Evolutionary conservation across 176 grass and related monocot species (phyloP).

Genomic region (Zoysia pacifica): DNA sequence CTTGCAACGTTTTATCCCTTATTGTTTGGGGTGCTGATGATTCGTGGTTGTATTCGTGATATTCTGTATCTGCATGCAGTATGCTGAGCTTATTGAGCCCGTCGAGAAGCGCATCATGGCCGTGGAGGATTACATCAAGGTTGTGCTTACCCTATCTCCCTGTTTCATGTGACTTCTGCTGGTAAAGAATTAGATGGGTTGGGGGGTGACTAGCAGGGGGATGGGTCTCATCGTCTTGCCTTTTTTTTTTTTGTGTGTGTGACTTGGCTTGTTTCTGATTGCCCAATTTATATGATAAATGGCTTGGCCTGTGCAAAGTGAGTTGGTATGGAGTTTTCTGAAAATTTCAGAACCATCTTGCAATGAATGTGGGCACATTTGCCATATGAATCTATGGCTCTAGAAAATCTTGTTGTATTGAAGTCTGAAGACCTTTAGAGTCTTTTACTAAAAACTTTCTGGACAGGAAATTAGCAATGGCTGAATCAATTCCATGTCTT

Average conservation of each 20-base stretch:
- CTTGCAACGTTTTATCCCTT: neutral
- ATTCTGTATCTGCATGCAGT: slow-evolving; percentile 15
- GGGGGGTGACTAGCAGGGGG: neutral
- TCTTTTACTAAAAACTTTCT: slow-evolving; percentile 4
- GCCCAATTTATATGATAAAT: neutral
- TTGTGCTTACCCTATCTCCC: neutral
- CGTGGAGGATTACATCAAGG: slow-evolving; percentile 72
- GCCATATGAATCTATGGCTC: too few species aligned
- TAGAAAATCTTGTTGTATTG: too few species aligned
- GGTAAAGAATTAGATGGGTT: slow-evolving; percentile 7
- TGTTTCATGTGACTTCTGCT: slow-evolving; percentile 7
- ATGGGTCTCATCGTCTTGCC: neutral
- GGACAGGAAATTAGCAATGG: neutral
- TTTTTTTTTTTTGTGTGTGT: too few species aligned
- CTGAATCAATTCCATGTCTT: slow-evolving; percentile 9
- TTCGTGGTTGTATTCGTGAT: slow-evolving; percentile 11
- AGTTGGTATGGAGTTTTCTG: neutral
- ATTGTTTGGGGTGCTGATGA: neutral
- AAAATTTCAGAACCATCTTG: too few species aligned
- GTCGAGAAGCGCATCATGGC: slow-evolving; percentile 56
- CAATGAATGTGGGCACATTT: too few species aligned
- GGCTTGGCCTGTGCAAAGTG: neutral
- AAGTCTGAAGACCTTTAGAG: too few species aligned
- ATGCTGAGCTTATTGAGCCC: slow-evolving; percentile 55
- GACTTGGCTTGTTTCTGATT: neutral